Conservation (phyloP, 805 yeast species). For the Yarrowia osloensis region DNA sequence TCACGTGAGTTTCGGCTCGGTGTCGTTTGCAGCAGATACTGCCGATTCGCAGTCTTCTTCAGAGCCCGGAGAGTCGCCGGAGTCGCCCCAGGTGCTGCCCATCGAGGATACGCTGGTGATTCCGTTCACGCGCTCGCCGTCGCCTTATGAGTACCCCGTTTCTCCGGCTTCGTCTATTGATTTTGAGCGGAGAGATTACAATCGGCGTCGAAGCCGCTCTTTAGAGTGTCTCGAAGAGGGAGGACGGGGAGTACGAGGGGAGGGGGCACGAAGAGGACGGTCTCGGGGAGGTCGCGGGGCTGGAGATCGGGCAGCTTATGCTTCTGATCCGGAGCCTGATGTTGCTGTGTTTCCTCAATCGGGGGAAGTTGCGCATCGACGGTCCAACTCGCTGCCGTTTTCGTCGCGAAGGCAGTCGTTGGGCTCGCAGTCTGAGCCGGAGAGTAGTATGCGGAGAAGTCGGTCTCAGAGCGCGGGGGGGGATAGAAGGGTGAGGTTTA, state of each 20-base stretch:
- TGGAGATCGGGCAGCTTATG: neutral
- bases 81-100: neutral
- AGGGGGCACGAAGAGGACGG: neutral
- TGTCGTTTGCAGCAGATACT: constrained; percentile 4
- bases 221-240: constrained; percentile 8
- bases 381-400: constrained; percentile 19
- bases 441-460: constrained; percentile 18
- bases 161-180: constrained; percentile 6
- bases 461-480: constrained; percentile 12
- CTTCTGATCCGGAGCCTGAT: constrained; percentile 14
- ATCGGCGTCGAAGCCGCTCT: constrained; percentile 1
- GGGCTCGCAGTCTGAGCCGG: constrained; percentile 19
- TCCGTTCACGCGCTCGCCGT: constrained; percentile 12
- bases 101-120: constrained; percentile 20
- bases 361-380: neutral
- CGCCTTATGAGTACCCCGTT: constrained; percentile 18
- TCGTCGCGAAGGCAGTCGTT: constrained; percentile 1
- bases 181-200: constrained; percentile 6
- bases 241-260: too few species aligned
- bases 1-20: constrained; percentile 5
- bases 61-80: constrained; percentile 3
- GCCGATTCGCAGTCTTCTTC: constrained; percentile 4
- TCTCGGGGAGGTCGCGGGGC: neutral
- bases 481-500: constrained; percentile 13
- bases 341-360: neutral